These are phyloP conservation scores for Cladorrhinum sp. DNA, from an alignment of 2,329 filamentous ascomycete genomes.

Conservation along the genomic window DNA sequence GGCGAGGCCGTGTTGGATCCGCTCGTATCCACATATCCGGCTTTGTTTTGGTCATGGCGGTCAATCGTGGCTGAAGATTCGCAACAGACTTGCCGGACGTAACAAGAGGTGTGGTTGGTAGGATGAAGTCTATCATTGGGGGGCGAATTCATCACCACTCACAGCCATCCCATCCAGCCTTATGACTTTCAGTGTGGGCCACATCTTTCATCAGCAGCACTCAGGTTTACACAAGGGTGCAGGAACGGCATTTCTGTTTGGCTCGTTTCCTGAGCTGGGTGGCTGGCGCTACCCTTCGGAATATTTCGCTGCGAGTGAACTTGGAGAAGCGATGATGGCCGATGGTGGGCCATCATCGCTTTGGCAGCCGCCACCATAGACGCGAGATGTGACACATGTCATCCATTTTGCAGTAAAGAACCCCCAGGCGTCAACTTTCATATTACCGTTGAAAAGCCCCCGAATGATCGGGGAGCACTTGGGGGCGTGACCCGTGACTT, in stretches of 20 bases:
- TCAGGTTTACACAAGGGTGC: neutral
- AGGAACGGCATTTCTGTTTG: neutral
- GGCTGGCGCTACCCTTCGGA: too few relatives aligned
- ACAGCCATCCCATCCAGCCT: conserved; percentile 5
- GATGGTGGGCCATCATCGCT: too few relatives aligned
- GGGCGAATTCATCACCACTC: neutral
- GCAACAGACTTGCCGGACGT: neutral
- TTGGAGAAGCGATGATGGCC: neutral
- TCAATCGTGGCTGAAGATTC: neutral
- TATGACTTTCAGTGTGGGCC: neutral
- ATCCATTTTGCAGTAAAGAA: neutral
- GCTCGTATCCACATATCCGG: neutral
- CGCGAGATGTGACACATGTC: conserved; percentile 6
- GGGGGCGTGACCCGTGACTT: conserved; percentile 3
- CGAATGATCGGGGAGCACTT: neutral
- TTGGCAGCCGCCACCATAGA: neutral
- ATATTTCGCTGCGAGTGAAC: neutral
- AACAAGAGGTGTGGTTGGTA: neutral
- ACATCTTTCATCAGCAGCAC: neutral
- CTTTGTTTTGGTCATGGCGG: neutral
- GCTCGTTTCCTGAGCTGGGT: neutral
- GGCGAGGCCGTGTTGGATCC: neutral
- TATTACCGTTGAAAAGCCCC: neutral
- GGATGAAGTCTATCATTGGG: neutral
- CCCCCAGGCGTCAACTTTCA: conserved; percentile 3